A percentile compares a stretch with the other conserved stretches of the same genome.
Evolutionary conservation across 1,139 yeast genomes (phyloP).

Genomic region (Taphrina betulina): DNA sequence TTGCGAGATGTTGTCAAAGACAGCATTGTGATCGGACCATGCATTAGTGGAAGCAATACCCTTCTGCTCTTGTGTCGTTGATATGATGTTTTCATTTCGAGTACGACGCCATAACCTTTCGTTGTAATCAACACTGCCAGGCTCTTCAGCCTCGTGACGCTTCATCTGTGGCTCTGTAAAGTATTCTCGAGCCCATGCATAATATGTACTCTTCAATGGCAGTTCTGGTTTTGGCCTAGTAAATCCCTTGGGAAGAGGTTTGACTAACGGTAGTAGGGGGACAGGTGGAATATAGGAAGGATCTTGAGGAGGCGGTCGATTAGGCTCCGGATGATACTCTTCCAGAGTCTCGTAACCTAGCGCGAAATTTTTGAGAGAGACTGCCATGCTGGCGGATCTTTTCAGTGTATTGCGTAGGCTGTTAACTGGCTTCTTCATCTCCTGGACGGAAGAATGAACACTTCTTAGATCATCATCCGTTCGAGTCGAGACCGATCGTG

Average conservation of each 20-base stretch:
- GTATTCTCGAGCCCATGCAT: slow-evolving; percentile 85
- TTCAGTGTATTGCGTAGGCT: slow-evolving; percentile 39
- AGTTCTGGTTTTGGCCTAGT: slow-evolving; percentile 35
- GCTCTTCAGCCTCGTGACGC: slow-evolving; percentile 75
- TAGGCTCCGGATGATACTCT: slow-evolving; percentile 35
- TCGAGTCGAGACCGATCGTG: slow-evolving; percentile 7
- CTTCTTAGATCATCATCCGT: slow-evolving; percentile 11
- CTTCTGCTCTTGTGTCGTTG: slow-evolving; percentile 87
- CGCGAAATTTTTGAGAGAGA: slow-evolving; percentile 44
- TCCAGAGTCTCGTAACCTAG: slow-evolving; percentile 40
- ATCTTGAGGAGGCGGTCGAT: slow-evolving; percentile 38
- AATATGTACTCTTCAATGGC: slow-evolving; percentile 71
- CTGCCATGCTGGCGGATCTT: slow-evolving; percentile 47
- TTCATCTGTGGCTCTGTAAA: slow-evolving; percentile 96
- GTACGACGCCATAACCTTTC: slow-evolving; percentile 85
- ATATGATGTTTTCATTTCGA: slow-evolving; percentile 80
- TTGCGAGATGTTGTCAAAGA: slow-evolving; percentile 71
- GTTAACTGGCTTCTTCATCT: slow-evolving; percentile 5
- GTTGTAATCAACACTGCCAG: slow-evolving; percentile 84
- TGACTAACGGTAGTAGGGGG: slow-evolving; percentile 37
- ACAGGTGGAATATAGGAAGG: slow-evolving; percentile 40
- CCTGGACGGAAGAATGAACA: slow-evolving; percentile 6
- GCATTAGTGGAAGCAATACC: slow-evolving; percentile 78
- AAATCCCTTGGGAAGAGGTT: slow-evolving; percentile 34
- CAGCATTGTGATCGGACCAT: slow-evolving; percentile 69